Percentiles rank a stretch among this genome's conserved stretches.
These are phyloP conservation scores for Botrytis squamosa DNA, from an alignment of 2,329 filamentous ascomycete genomes.

Conservation along the genomic window DNA sequence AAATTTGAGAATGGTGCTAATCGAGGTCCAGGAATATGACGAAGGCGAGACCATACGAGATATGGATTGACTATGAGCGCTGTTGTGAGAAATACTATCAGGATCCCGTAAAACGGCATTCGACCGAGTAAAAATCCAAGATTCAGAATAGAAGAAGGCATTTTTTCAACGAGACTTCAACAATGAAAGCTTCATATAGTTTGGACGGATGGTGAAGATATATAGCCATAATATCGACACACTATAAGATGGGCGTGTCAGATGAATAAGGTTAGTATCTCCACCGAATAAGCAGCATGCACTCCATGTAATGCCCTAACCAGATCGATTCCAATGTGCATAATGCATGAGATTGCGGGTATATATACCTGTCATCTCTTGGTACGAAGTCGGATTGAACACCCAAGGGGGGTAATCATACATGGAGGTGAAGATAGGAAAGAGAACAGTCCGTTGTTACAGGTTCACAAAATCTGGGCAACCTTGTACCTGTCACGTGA, in stretches of 20 bases:
- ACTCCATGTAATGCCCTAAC: too few relatives aligned
- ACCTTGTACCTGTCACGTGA: not conserved
- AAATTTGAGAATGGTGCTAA: not conserved
- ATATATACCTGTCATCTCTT: not conserved
- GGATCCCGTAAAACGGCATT: not conserved
- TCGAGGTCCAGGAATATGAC: not conserved
- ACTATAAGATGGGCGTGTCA: not conserved
- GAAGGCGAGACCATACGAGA: constrained; percentile 8
- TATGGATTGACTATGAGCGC: not conserved
- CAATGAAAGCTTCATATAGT: rapidly evolving
- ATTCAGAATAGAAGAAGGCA: not conserved
- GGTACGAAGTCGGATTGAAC: too few relatives aligned
- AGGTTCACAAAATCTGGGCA: not conserved
- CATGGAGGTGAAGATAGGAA: not conserved
- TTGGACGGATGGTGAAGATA: not conserved
- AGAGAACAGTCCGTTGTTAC: not conserved
- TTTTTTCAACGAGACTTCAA: not conserved
- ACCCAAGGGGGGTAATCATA: not conserved
- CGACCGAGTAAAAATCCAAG: not conserved
- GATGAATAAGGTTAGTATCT: not conserved
- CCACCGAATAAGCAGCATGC: not conserved
- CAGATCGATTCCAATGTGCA: not conserved
- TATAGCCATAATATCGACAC: not conserved
- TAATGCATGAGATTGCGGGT: not conserved
- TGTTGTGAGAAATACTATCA: not conserved